These are phyloP conservation scores for Rhinocladiella mackenziei DNA, from an alignment of 2,329 filamentous ascomycete genomes.

Conservation along the genomic window DNA sequence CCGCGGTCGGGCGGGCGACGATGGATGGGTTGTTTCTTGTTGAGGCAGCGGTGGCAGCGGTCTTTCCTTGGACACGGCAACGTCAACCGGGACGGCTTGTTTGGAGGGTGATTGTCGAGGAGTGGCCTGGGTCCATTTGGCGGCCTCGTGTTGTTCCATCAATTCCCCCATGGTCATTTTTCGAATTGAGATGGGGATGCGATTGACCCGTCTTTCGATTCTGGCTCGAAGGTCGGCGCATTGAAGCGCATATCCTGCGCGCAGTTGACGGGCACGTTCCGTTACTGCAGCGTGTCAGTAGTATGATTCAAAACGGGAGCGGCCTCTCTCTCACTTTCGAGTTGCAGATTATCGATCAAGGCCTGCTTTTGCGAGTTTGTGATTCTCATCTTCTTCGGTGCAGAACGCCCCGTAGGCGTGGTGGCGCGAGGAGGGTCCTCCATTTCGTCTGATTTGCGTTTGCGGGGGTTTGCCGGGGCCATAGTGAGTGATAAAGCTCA, in stretches of 20 bases:
- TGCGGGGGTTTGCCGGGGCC: slow-evolving; percentile 35
- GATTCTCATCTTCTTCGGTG: slow-evolving; percentile 59
- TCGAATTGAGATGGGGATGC: slow-evolving; percentile 76
- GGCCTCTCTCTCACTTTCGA: slow-evolving; percentile 62
- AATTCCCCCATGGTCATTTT: slow-evolving; percentile 80
- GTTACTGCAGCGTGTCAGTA: too few relatives aligned
- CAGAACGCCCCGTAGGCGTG: slow-evolving; percentile 53
- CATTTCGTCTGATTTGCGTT: slow-evolving; percentile 40
- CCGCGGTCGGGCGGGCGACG: slow-evolving; percentile 32
- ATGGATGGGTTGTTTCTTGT: slow-evolving; percentile 28
- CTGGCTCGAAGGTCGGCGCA: slow-evolving; percentile 78
- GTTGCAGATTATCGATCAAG: slow-evolving; percentile 80
- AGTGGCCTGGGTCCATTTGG: slow-evolving; percentile 42
- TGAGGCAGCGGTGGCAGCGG: slow-evolving; percentile 33
- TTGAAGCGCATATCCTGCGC: slow-evolving; percentile 84
- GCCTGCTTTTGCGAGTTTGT: slow-evolving; percentile 74
- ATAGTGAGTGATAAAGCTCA: slow-evolving; percentile 29
- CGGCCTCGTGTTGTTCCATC: slow-evolving; percentile 37
- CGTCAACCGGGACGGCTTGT: slow-evolving; percentile 8
- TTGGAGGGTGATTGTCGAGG: slow-evolving; percentile 29
- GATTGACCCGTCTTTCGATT: slow-evolving; percentile 88
- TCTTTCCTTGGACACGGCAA: slow-evolving; percentile 29
- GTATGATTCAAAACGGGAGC: too few relatives aligned
- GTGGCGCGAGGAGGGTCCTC: slow-evolving; percentile 45
- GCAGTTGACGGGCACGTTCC: slow-evolving; percentile 78